phyloP scores from a whole-genome alignment of 2,329 filamentous ascomycete species.

The Aspergillus puulaauensis region DNA sequence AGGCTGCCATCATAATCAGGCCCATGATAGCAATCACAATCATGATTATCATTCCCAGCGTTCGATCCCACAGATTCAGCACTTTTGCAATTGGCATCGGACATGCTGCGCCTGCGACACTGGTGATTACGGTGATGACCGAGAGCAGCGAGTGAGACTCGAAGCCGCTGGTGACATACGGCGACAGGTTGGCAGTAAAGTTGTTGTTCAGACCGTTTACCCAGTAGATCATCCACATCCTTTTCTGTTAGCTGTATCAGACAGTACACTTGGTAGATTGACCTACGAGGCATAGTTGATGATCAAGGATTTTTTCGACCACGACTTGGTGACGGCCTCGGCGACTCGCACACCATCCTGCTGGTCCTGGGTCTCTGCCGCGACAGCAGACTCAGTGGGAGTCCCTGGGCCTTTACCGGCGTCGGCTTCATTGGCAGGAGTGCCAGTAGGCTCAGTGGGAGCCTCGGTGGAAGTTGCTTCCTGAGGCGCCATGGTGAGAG shows the following conservation, averaged over 20 bases:
- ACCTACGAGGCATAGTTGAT: constrained; percentile 41
- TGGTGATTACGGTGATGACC: constrained; percentile 54
- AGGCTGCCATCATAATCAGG: constrained; percentile 63
- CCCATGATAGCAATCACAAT: constrained; percentile 47
- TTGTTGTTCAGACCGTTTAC: constrained; percentile 42
- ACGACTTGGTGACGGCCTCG: constrained; percentile 45
- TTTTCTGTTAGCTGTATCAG: constrained; percentile 10
- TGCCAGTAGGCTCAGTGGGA: too few species aligned
- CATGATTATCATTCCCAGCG: constrained; percentile 56
- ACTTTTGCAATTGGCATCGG: constrained; percentile 64
- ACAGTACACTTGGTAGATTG: background rate
- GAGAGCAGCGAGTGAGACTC: constrained; percentile 54
- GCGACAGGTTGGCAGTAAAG: constrained; percentile 41
- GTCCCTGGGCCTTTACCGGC: too few species aligned
- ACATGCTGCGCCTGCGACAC: constrained; percentile 55
- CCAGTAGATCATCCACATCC: constrained; percentile 45
- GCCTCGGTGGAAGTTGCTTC: too few species aligned
- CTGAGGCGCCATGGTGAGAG: too few species aligned
- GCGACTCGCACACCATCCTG: constrained; percentile 43
- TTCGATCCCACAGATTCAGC: constrained; percentile 62
- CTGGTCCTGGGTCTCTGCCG: background rate
- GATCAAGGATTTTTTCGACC: constrained; percentile 42
- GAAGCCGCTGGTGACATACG: constrained; percentile 56
- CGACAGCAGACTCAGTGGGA: too few species aligned
- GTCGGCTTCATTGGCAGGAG: too few species aligned